Percentiles rank a stretch among this genome's conserved stretches.
These are phyloP conservation scores for Trichophyton mentagrophytes DNA, from an alignment of 2,329 filamentous ascomycete species.

Conservation along the genomic window DNA sequence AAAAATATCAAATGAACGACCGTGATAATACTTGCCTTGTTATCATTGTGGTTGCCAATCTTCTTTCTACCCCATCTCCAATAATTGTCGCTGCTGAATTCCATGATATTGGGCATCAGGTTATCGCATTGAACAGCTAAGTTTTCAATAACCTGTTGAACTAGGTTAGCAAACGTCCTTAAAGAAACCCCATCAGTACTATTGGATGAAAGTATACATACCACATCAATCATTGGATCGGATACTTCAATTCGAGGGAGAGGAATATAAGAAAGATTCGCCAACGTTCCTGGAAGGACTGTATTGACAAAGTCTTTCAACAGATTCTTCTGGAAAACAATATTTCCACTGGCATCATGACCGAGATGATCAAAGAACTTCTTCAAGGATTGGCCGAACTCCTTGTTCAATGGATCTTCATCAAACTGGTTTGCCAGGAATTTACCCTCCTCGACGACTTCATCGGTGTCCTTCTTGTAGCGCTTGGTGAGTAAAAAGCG, in stretches of 20 bases:
- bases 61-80: slow-evolving; percentile 90
- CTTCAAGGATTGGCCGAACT: slow-evolving; percentile 60
- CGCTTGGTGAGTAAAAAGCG: slow-evolving; percentile 77
- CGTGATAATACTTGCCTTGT: slow-evolving; percentile 39
- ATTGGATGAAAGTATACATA: slow-evolving; percentile 13
- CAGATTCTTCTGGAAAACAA: slow-evolving; percentile 82
- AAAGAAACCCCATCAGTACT: not conserved
- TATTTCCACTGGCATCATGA: slow-evolving; percentile 70
- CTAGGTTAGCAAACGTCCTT: not conserved
- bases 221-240: slow-evolving; percentile 68
- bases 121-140: slow-evolving; percentile 93
- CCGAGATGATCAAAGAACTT: slow-evolving; percentile 88
- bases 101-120: slow-evolving; percentile 81
- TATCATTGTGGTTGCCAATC: slow-evolving; percentile 65
- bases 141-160: slow-evolving; percentile 61
- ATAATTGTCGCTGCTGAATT: slow-evolving; percentile 85
- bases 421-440: slow-evolving; percentile 85
- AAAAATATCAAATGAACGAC: not conserved
- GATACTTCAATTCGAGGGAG: slow-evolving; percentile 89
- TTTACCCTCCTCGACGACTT: slow-evolving; percentile 76
- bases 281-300: slow-evolving; percentile 69
- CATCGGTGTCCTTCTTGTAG: slow-evolving; percentile 75
- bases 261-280: slow-evolving; percentile 78
- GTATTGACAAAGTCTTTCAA: slow-evolving; percentile 79
- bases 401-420: slow-evolving; percentile 71